Base-by-base conservation (phyloP, 208 protist genomes). In the Acanthamoeba royreba region DNA sequence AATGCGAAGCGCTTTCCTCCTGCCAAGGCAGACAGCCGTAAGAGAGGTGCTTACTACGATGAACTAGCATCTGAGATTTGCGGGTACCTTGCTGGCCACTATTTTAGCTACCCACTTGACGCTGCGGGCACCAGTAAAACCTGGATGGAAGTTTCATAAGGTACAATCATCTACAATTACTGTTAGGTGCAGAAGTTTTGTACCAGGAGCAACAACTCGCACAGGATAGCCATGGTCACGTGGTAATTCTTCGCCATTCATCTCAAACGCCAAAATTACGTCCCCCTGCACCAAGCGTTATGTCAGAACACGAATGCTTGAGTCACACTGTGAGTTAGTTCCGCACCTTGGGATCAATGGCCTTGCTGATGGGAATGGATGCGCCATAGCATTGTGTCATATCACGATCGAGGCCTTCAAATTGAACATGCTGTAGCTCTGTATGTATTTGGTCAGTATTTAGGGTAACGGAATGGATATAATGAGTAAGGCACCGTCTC, bases 181-280 rank as follows among this genome's bases (percentile, higher is more conserved):
- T 11, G n/a, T 28, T 28, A 8, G 33, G 11, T 8, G 22, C 33
- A 74, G 58, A 94, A 91, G 66, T 13, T 97, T 95, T n/a, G 92
- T 69, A 25, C 98, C 98, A 1, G 98, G 98, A 5, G 98, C 97
- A 42, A 98, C 93, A 15, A 96, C 97, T 4, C 98, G 97, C 35
- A 98, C 58, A 3, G 98, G 98, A 91, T 94, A 97, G 46, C 97
- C 97, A 92, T 98, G 97, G 93, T 98, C 98, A 7, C 53, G 86
- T 4, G 98, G 97, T 22, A 98, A 83, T 25, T 90, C 72, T 89
- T 96, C 89, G 13, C 97, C 98, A 93, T 98, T 98, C 97, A 98
- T 98, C 95, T 93, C 88, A 52, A 93, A 85, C n/a, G 97, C 97
- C 0, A 98, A 33, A 3, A 98, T 74, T 47, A 97, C 97, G 85